Percentiles rank a stretch among this genome's conserved stretches.
These are phyloP conservation scores for Anisogramma anomala DNA, from an alignment of 2,329 filamentous ascomycete genomes.

Conservation along the genomic window DNA sequence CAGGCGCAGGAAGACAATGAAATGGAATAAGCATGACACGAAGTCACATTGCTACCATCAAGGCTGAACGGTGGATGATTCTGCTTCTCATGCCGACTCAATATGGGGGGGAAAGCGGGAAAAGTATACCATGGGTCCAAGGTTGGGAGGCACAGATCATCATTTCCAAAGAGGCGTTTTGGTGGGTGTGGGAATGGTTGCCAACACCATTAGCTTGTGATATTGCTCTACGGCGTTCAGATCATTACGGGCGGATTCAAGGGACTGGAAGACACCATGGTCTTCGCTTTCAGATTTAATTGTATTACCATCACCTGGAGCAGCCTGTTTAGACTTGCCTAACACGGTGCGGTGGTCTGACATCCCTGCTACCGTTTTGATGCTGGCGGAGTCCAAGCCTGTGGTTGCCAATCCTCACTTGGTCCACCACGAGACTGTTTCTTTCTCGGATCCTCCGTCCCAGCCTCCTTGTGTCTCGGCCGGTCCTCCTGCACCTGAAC, in stretches of 20 bases:
- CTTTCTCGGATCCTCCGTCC: conserved; percentile 44
- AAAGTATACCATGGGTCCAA: not conserved
- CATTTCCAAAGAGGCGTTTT: not conserved
- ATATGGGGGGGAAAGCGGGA: too few species aligned
- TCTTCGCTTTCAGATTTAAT: not conserved
- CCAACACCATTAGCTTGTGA: not conserved
- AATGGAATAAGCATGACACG: not conserved
- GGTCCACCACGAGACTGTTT: conserved; percentile 39
- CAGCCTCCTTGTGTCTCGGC: not conserved
- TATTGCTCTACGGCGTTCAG: too few species aligned
- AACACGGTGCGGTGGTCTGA: not conserved
- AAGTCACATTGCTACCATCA: not conserved
- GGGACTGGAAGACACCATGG: not conserved
- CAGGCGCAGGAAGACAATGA: not conserved
- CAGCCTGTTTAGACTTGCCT: too few species aligned
- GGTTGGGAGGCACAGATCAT: not conserved
- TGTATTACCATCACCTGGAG: not conserved
- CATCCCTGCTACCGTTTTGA: conserved; percentile 23
- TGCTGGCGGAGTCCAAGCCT: conserved; percentile 39
- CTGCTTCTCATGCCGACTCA: too few species aligned
- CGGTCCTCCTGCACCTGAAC: not conserved
- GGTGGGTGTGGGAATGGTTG: not conserved
- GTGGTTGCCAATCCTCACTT: conserved; percentile 56
- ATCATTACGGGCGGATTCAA: not conserved
- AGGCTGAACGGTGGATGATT: not conserved